Evolutionary conservation across 495 filamentous ascomycete species (phyloP).

Genomic region (Ramalina peruviana): DNA sequence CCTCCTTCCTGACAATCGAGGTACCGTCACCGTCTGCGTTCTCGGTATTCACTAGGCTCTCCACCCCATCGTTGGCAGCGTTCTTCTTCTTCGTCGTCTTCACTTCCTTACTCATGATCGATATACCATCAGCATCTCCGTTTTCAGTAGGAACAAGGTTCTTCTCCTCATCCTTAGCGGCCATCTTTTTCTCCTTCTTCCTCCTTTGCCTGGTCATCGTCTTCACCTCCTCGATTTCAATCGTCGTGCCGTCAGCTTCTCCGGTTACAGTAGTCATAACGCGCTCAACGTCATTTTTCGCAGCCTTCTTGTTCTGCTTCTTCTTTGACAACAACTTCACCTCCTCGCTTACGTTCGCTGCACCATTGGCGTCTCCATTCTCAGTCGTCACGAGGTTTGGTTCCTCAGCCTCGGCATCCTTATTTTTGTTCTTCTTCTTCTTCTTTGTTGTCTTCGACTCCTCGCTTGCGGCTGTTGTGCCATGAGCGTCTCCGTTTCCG

Average conservation of each 20-base stretch:
- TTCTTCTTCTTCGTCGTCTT: conserved; percentile 9
- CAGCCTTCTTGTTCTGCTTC: no score
- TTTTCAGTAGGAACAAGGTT: conserved; percentile 10
- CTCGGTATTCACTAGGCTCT: conserved; percentile 11
- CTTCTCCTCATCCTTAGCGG: conserved; percentile 15
- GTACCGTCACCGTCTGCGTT: conserved; percentile 21
- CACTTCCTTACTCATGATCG: conserved; percentile 10
- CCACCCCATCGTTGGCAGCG: conserved; percentile 5
- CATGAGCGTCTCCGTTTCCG: conserved; percentile 21
- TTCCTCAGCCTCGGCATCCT: conserved; percentile 25
- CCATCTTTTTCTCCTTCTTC: no score
- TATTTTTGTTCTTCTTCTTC: conserved; percentile 13
- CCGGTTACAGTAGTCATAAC: conserved; percentile 7
- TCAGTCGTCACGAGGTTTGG: conserved; percentile 12
- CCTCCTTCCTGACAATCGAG: conserved; percentile 9
- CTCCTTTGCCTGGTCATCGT: neutral
- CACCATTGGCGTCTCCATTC: conserved; percentile 16
- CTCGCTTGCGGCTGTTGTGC: conserved; percentile 10
- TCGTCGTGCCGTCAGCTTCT: conserved; percentile 13
- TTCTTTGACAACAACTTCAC: neutral
- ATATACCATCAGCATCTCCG: conserved; percentile 19
- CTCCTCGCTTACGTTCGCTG: neutral
- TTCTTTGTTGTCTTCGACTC: conserved; percentile 11
- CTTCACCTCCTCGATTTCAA: neutral
- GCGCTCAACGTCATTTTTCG: conserved; percentile 14